Conservation (phyloP, 495 filamentous ascomycete species). For the Podospora australis region DNA sequence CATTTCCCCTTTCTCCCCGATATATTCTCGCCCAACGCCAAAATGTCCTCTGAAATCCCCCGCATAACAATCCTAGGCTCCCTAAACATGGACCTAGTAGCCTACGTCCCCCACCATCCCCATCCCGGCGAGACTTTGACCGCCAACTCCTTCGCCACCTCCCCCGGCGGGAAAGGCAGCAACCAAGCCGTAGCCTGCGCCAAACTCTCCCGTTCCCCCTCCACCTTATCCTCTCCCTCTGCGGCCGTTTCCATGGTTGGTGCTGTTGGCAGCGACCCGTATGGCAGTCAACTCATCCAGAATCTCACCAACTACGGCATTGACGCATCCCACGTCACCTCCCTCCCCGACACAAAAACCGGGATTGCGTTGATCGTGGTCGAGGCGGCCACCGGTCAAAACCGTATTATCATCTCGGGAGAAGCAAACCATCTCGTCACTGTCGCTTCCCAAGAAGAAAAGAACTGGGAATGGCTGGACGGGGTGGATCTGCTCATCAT, state of each 20-base stretch:
- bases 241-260: constrained; percentile 68
- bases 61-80: constrained; percentile 79
- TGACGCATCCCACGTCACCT: constrained; percentile 48
- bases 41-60: constrained; percentile 17
- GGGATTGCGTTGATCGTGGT: constrained; percentile 85
- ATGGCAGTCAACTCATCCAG: constrained; percentile 45
- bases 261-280: constrained; percentile 66
- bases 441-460: not conserved
- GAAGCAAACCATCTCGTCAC: constrained; percentile 62
- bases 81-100: constrained; percentile 88
- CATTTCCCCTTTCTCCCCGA: not conserved
- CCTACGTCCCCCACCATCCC: constrained; percentile 77
- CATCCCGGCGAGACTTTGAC: constrained; percentile 81
- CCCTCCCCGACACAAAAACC: constrained; percentile 49
- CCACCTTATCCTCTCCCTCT: constrained; percentile 11
- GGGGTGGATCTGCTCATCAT: constrained; percentile 64
- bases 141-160: constrained; percentile 66
- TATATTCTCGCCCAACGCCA: not conserved
- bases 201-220: constrained; percentile 25
- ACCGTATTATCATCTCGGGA: constrained; percentile 74
- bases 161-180: constrained; percentile 86
- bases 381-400: constrained; percentile 68
- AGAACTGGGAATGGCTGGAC: not conserved
- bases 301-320: constrained; percentile 56
- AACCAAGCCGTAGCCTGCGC: constrained; percentile 86